Percentiles rank a stretch among this genome's conserved stretches.
phyloP scores from a whole-genome alignment of 2,329 filamentous ascomycete species.

The Neurospora sp. region DNA sequence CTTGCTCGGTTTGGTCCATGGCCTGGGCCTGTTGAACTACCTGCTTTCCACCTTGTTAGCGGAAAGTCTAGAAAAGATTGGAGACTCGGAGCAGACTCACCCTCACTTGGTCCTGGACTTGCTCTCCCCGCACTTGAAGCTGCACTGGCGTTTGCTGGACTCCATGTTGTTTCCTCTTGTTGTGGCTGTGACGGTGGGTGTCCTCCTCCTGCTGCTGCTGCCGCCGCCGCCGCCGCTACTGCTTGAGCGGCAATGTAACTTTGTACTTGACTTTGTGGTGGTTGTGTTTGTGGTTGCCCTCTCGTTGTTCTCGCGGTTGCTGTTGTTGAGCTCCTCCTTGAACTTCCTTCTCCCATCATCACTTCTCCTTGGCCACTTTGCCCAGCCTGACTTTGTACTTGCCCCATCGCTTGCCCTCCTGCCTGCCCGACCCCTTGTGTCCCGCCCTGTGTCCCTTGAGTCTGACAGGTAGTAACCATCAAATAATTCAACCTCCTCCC shows the following conservation, averaged over 20 bases:
- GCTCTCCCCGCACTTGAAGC: not conserved
- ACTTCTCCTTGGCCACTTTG: not conserved
- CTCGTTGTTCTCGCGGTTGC: not conserved
- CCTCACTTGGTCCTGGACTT: not conserved
- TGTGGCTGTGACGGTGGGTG: not conserved
- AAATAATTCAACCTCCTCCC: not conserved
- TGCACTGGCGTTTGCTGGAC: not conserved
- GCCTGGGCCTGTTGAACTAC: not conserved
- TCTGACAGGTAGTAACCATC: not conserved
- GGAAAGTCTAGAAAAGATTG: no score
- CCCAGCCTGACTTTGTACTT: not conserved
- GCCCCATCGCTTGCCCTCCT: not conserved
- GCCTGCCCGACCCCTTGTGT: not conserved
- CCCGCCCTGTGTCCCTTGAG: not conserved
- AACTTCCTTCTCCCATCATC: not conserved
- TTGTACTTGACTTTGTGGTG: not conserved
- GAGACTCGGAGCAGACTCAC: not conserved
- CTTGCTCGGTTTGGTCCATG: not conserved
- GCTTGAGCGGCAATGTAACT: not conserved
- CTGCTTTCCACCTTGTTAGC: no score
- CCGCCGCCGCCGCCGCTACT: not conserved
- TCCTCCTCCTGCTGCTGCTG: not conserved
- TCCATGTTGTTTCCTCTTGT: not conserved
- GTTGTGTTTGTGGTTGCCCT: not conserved
- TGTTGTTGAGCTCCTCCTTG: not conserved